Conservation (phyloP, 208 protist species). For the Willaertia magna region DNA sequence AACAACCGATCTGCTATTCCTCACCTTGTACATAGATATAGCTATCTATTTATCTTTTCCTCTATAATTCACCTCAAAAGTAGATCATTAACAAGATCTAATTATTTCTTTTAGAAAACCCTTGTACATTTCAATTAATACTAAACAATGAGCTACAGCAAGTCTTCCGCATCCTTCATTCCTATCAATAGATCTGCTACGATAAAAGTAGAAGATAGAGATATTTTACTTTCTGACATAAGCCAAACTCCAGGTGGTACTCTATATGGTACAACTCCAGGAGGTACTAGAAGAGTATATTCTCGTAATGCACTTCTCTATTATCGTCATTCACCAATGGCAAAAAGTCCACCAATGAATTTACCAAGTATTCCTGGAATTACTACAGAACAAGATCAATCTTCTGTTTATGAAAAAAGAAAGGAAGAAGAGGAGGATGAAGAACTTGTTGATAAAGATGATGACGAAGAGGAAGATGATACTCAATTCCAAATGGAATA, state of each 20-base stretch:
- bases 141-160: too few species aligned
- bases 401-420: not conserved
- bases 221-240: not conserved
- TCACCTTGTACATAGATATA: too few species aligned
- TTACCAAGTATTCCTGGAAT: not conserved
- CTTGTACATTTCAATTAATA: too few species aligned
- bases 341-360: conserved; percentile 2
- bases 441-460: not conserved
- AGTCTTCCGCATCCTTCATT: too few species aligned
- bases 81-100: too few species aligned
- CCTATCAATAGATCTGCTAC: not conserved
- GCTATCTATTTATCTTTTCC: too few species aligned
- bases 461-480: not conserved
- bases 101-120: too few species aligned
- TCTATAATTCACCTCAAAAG: too few species aligned
- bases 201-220: not conserved
- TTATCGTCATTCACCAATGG: not conserved
- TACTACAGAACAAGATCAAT: not conserved
- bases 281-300: not conserved
- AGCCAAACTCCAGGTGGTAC: not conserved
- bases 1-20: too few species aligned
- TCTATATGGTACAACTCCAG: not conserved
- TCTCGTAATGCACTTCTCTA: not conserved
- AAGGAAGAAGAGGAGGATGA: not conserved
- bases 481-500: not conserved